These are phyloP conservation scores for Penicillium atrosanguineum DNA, from an alignment of 495 filamentous ascomycete species.

Conservation along the genomic window DNA sequence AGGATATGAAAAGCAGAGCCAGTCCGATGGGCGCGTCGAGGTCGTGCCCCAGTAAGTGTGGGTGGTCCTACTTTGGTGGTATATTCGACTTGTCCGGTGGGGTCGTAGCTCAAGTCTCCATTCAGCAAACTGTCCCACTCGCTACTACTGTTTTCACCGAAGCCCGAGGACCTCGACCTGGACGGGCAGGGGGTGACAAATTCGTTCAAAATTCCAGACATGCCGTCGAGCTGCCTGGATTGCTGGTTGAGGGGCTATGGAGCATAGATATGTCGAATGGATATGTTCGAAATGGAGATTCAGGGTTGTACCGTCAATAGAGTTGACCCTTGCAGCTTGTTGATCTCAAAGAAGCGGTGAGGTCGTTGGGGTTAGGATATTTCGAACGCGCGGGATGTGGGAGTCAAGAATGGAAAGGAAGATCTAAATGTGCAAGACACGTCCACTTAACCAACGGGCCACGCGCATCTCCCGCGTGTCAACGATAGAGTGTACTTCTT, in stretches of 20 bases:
- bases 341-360: constrained; percentile 20
- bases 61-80: constrained; percentile 35
- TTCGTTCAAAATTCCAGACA: constrained; percentile 30
- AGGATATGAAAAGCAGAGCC: constrained; percentile 35
- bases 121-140: constrained; percentile 26
- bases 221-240: constrained; percentile 3
- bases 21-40: constrained; percentile 27
- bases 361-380: neutral
- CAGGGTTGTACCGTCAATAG: neutral
- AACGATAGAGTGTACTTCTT: neutral
- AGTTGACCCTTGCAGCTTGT: constrained; percentile 18
- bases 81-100: constrained; percentile 36
- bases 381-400: neutral
- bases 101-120: constrained; percentile 21
- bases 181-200: constrained; percentile 30
- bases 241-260: neutral
- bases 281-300: neutral
- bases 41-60: constrained; percentile 28
- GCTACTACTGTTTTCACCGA: constrained; percentile 13
- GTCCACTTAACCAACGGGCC: neutral
- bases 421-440: neutral
- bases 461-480: constrained; percentile 6
- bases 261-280: constrained; percentile 2
- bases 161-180: constrained; percentile 18
- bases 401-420: neutral